A percentile compares a stretch with the other conserved stretches of the same genome.
Conservation (phyloP, 2,329 filamentous ascomycete genomes). For the Teratosphaeria viscida region DNA sequence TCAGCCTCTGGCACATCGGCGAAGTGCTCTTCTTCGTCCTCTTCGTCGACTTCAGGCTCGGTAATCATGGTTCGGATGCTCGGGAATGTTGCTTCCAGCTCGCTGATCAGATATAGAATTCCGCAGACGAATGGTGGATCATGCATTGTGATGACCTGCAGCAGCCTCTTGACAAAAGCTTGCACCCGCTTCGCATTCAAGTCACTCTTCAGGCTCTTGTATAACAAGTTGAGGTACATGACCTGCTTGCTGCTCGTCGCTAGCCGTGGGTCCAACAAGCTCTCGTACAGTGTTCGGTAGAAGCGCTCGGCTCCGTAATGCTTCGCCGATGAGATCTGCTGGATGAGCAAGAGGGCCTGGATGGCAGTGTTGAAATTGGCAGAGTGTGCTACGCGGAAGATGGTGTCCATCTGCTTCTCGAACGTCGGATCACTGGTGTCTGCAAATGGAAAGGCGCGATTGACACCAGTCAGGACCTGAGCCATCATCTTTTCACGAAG, state of each 20-base stretch:
- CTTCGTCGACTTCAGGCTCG: slow-evolving; percentile 67
- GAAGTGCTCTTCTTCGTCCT: slow-evolving; percentile 61
- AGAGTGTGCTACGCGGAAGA: slow-evolving; percentile 93
- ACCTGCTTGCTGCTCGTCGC: slow-evolving; percentile 88
- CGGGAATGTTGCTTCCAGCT: slow-evolving; percentile 70
- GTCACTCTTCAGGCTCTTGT: slow-evolving; percentile 78
- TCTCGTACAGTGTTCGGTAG: slow-evolving; percentile 93
- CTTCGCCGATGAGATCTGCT: slow-evolving; percentile 75
- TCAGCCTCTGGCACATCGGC: slow-evolving; percentile 52
- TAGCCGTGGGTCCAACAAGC: slow-evolving; percentile 78
- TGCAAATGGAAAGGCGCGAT: slow-evolving; percentile 89
- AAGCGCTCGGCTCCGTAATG: slow-evolving; percentile 80
- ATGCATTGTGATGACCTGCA: slow-evolving; percentile 79
- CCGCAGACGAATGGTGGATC: slow-evolving; percentile 89
- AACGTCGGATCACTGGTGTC: slow-evolving; percentile 69
- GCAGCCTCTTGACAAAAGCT: slow-evolving; percentile 86
- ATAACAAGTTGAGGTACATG: slow-evolving; percentile 85
- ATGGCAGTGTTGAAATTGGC: slow-evolving; percentile 98
- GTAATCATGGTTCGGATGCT: slow-evolving; percentile 68
- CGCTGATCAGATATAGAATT: slow-evolving; percentile 77
- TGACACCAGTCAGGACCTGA: slow-evolving; percentile 84
- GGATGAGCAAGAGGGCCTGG: slow-evolving; percentile 87
- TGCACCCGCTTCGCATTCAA: slow-evolving; percentile 86
- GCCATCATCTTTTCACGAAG: slow-evolving; percentile 85
- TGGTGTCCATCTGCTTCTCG: slow-evolving; percentile 80